These are phyloP conservation scores for Candida tetrigidarum DNA, from an alignment of 1,139 yeast genomes.

Conservation along the genomic window DNA sequence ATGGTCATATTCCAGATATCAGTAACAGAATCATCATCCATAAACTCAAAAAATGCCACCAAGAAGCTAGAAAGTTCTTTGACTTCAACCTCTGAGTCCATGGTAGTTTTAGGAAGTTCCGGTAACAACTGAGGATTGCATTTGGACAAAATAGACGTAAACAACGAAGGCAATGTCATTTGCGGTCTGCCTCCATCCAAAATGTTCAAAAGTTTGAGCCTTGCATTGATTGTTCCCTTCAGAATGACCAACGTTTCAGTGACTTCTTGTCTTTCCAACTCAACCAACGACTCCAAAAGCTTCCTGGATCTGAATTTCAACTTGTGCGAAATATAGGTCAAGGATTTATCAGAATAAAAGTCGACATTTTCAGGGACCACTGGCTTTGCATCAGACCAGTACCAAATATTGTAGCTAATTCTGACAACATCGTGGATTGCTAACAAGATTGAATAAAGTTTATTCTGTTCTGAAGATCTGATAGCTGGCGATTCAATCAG, in stretches of 20 bases:
- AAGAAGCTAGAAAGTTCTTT: slow-evolving; percentile 53
- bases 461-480: slow-evolving; percentile 56
- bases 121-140: slow-evolving; percentile 35
- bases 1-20: slow-evolving; percentile 70
- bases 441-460: slow-evolving; percentile 57
- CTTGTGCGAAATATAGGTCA: slow-evolving; percentile 65
- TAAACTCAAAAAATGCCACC: slow-evolving; percentile 59
- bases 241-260: slow-evolving; percentile 63
- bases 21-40: slow-evolving; percentile 76
- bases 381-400: slow-evolving; percentile 65
- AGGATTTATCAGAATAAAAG: slow-evolving; percentile 38
- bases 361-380: slow-evolving; percentile 9
- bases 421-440: slow-evolving; percentile 66
- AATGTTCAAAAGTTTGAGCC: slow-evolving; percentile 63
- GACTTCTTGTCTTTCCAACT: slow-evolving; percentile 73
- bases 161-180: slow-evolving; percentile 68
- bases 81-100: slow-evolving; percentile 44
- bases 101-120: slow-evolving; percentile 43
- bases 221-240: slow-evolving; percentile 24
- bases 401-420: slow-evolving; percentile 68
- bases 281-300: slow-evolving; percentile 69
- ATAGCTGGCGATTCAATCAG: slow-evolving; percentile 73
- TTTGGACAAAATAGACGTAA: slow-evolving; percentile 54
- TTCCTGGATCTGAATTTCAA: slow-evolving; percentile 74
- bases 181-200: slow-evolving; percentile 88